Evolutionary conservation across 305 asterid species (phyloP).

Genomic region (Fraxinus albicans): DNA sequence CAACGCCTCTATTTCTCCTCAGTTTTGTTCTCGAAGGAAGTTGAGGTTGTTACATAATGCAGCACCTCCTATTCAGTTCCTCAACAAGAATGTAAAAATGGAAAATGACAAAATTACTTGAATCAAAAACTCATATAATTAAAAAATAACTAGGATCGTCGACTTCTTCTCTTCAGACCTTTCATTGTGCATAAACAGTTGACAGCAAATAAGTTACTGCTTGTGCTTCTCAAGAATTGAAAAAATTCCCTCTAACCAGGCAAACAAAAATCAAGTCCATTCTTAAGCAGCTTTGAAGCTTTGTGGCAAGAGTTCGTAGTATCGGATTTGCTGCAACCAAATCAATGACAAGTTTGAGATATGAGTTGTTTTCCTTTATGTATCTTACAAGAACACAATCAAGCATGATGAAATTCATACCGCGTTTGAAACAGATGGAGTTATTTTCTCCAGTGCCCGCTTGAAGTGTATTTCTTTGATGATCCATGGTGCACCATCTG

Average conservation of each 20-base stretch:
- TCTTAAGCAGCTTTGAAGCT: constrained; percentile 39
- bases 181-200: background rate
- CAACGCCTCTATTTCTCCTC: too few relatives aligned
- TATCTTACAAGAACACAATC: background rate
- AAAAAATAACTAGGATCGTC: background rate
- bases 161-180: background rate
- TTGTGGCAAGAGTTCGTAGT: constrained; percentile 45
- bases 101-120: background rate
- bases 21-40: too few relatives aligned
- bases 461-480: constrained; percentile 61
- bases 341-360: background rate
- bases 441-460: constrained; percentile 49
- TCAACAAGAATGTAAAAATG: background rate
- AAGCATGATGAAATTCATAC: constrained; percentile 23
- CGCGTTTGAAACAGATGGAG: constrained; percentile 72
- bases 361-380: background rate
- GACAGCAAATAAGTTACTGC: background rate
- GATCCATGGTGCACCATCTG: constrained; percentile 32
- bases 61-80: background rate
- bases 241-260: background rate
- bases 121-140: background rate
- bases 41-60: too few relatives aligned
- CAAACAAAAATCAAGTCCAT: background rate
- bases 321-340: constrained; percentile 61
- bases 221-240: background rate